Conservation (phyloP, 2,329 filamentous ascomycete genomes). For the Cytospora leucostoma region DNA sequence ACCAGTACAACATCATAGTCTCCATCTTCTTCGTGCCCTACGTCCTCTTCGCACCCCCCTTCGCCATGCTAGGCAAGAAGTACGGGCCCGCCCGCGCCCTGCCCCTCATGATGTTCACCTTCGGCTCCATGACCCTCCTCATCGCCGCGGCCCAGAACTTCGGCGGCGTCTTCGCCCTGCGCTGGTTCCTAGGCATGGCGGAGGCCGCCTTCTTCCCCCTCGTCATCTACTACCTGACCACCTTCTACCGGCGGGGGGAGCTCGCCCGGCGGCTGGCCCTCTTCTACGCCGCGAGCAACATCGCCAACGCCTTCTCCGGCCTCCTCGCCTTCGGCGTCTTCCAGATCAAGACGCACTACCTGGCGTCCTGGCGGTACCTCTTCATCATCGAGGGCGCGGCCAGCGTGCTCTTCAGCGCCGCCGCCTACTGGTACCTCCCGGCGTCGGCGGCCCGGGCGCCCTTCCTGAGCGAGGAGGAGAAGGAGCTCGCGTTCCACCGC, state of each 20-base stretch:
- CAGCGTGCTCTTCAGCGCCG: conserved; percentile 61
- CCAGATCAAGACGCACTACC: conserved; percentile 40
- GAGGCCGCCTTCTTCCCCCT: conserved; percentile 71
- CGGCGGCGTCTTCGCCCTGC: conserved; percentile 64
- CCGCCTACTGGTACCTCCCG: conserved; percentile 72
- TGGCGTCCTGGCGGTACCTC: conserved; percentile 49
- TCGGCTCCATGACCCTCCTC: conserved; percentile 66
- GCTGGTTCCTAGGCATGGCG: conserved; percentile 70
- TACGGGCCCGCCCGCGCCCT: conserved; percentile 65
- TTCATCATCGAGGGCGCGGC: conserved; percentile 56
- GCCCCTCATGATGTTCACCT: conserved; percentile 65
- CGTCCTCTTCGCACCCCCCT: conserved; percentile 67
- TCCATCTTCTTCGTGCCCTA: conserved; percentile 74
- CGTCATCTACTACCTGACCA: conserved; percentile 59
- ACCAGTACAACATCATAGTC: conserved; percentile 70
- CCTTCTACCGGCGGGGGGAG: conserved; percentile 72
- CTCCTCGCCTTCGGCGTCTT: conserved; percentile 57
- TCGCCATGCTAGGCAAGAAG: conserved; percentile 68
- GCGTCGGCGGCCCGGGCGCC: conserved; percentile 61
- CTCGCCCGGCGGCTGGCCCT: conserved; percentile 69
- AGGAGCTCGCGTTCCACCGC: conserved; percentile 68
- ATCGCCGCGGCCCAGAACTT: conserved; percentile 60
- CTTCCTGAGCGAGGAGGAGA: conserved; percentile 68
- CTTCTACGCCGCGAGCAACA: conserved; percentile 61
- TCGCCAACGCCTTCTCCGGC: conserved; percentile 64